A percentile compares a stretch with the other conserved stretches of the same genome.
phyloP scores from a whole-genome alignment of 2,329 filamentous ascomycete genomes.

The Phyllosticta citribraziliensis region DNA sequence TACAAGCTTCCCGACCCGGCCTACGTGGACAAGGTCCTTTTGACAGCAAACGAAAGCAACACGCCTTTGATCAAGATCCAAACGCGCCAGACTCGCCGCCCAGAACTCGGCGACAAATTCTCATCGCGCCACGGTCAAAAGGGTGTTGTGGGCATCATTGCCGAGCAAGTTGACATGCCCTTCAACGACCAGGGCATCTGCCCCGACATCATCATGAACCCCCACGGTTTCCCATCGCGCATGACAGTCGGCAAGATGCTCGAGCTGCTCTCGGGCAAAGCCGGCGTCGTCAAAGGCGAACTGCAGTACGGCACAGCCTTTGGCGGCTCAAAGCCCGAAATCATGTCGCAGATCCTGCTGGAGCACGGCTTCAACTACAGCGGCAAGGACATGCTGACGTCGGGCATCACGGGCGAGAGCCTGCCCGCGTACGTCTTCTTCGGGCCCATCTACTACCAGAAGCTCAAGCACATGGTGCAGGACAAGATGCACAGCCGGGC shows the following conservation, averaged over 20 bases:
- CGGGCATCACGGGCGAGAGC: slow-evolving; percentile 86
- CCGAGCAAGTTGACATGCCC: slow-evolving; percentile 92
- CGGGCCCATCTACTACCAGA: slow-evolving; percentile 98
- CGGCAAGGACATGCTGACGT: slow-evolving; percentile 94
- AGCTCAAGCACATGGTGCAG: slow-evolving; percentile 99
- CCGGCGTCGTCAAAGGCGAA: slow-evolving; percentile 73
- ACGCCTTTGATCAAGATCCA: slow-evolving; percentile 85
- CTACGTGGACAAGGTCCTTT: slow-evolving; percentile 94
- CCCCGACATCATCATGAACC: slow-evolving; percentile 99
- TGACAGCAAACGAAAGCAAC: slow-evolving; percentile 81
- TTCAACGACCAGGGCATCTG: slow-evolving; percentile 84
- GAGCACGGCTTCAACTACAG: slow-evolving; percentile 90
- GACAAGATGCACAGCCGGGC: slow-evolving; percentile 98
- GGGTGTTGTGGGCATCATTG: slow-evolving; percentile 93
- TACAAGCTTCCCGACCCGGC: slow-evolving; percentile 78
- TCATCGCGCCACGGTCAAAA: slow-evolving; percentile 98
- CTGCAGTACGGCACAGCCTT: slow-evolving; percentile 87
- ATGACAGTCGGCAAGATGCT: slow-evolving; percentile 99
- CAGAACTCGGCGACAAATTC: slow-evolving; percentile 96
- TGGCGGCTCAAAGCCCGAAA: slow-evolving; percentile 72
- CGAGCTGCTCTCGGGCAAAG: slow-evolving; percentile 89
- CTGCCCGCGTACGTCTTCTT: slow-evolving; percentile 97
- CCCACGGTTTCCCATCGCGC: slow-evolving; percentile 96
- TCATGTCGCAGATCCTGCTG: slow-evolving; percentile 79
- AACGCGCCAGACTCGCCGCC: slow-evolving; percentile 87